A percentile compares a stretch with the other conserved stretches of the same genome.
Evolutionary conservation across 2,329 filamentous ascomycete genomes (phyloP).

Genomic region (Alternaria infectoria): DNA sequence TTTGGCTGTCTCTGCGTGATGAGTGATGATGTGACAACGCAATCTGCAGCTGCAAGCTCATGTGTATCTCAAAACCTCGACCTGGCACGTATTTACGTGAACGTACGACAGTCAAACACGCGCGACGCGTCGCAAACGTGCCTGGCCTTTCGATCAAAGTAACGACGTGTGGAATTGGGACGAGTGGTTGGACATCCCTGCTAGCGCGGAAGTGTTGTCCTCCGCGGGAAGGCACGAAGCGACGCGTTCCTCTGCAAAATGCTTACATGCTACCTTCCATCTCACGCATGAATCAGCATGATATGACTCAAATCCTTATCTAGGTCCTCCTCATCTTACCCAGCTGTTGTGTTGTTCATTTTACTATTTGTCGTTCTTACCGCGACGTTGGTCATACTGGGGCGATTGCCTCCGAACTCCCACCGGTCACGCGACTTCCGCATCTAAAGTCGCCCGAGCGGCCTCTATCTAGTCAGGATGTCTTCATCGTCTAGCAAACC

Average conservation of each 20-base stretch:
- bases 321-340: neutral
- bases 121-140: neutral
- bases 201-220: conserved; percentile 2
- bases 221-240: conserved; percentile 4
- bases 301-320: neutral
- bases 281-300: neutral
- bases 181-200: conserved; percentile 3
- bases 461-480: neutral
- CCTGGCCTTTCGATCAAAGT: neutral
- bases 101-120: neutral
- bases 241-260: conserved; percentile 2
- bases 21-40: conserved; percentile 6
- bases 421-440: neutral
- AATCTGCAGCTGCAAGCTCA: neutral
- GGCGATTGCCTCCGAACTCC: neutral
- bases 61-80: neutral
- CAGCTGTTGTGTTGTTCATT: neutral
- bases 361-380: neutral
- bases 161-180: neutral
- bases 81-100: neutral
- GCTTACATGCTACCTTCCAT: neutral
- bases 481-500: conserved; percentile 1
- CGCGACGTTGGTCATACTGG: neutral
- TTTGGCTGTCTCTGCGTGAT: neutral
- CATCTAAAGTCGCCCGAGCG: neutral